These are phyloP conservation scores for Xanthoconium purpureum DNA, from an alignment of 768 basidiomycete species.

Conservation along the genomic window DNA sequence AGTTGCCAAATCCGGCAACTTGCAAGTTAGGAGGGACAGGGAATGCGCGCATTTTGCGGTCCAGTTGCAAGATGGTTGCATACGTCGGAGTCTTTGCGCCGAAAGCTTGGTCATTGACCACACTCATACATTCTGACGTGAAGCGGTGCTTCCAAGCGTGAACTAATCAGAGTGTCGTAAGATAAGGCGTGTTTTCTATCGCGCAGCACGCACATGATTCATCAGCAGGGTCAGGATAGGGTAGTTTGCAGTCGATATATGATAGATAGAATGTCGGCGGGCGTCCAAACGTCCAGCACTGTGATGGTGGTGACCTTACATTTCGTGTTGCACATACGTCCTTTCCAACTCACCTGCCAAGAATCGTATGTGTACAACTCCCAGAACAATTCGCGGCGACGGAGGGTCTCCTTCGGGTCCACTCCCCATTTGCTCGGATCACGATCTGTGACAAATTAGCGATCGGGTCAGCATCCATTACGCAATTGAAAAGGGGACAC, in stretches of 20 bases:
- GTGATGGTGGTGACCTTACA: constrained; percentile 37
- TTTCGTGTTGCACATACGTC: neutral
- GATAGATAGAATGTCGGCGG: constrained; percentile 66
- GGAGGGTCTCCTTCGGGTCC: constrained; percentile 54
- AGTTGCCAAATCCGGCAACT: constrained; percentile 62
- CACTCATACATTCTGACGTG: constrained; percentile 63
- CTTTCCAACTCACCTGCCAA: constrained; percentile 28
- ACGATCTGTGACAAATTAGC: constrained; percentile 43
- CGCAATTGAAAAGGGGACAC: constrained; percentile 22
- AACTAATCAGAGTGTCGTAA: constrained; percentile 35
- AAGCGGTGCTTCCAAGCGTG: constrained; percentile 72
- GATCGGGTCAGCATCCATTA: constrained; percentile 3
- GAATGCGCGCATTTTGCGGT: constrained; percentile 65
- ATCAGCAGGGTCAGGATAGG: constrained; percentile 46
- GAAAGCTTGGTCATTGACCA: constrained; percentile 69
- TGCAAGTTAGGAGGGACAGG: constrained; percentile 65
- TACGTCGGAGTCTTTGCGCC: constrained; percentile 69
- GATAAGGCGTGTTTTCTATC: neutral
- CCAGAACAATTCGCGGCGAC: constrained; percentile 69
- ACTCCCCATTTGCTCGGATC: constrained; percentile 67
- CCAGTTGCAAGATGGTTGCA: constrained; percentile 62
- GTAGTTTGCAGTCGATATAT: constrained; percentile 66
- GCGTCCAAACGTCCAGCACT: constrained; percentile 68
- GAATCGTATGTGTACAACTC: constrained; percentile 44
- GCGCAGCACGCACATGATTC: constrained; percentile 52